These are phyloP conservation scores for Trichoderma simmonsii DNA, from an alignment of 2,329 filamentous ascomycete species.

Conservation along the genomic window DNA sequence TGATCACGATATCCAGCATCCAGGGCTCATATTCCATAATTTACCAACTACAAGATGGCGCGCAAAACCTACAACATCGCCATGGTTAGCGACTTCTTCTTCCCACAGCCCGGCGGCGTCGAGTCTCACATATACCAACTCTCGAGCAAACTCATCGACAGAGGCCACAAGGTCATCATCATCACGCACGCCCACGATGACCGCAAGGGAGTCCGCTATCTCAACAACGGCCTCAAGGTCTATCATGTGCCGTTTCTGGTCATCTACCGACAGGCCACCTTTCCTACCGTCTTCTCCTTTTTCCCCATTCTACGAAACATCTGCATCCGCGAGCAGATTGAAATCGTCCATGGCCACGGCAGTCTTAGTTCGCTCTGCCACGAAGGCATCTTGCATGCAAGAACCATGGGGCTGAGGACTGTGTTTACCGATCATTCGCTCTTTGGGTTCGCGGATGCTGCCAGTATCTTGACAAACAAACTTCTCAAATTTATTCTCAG, in stretches of 20 bases:
- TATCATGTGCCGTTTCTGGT: slow-evolving; percentile 96
- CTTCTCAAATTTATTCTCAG: slow-evolving; percentile 92
- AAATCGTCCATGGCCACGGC: slow-evolving; percentile 97
- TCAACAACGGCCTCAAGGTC: slow-evolving; percentile 97
- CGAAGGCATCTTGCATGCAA: slow-evolving; percentile 88
- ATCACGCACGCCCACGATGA: slow-evolving; percentile 94
- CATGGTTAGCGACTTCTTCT: slow-evolving; percentile 99
- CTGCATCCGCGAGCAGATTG: slow-evolving; percentile 86
- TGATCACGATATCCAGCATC: background rate
- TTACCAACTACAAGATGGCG: slow-evolving; percentile 39
- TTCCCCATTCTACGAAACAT: slow-evolving; percentile 98
- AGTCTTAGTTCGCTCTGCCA: slow-evolving; percentile 91
- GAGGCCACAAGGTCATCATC: slow-evolving; percentile 96
- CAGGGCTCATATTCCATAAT: background rate
- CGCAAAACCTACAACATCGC: slow-evolving; percentile 65
- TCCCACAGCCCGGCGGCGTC: slow-evolving; percentile 91
- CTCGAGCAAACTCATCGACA: slow-evolving; percentile 92
- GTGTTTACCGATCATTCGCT: slow-evolving; percentile 97
- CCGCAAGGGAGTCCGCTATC: slow-evolving; percentile 85
- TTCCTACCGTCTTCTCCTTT: slow-evolving; percentile 97
- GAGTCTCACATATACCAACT: slow-evolving; percentile 99
- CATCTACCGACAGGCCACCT: slow-evolving; percentile 89
- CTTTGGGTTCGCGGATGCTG: slow-evolving; percentile 95
- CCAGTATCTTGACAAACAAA: slow-evolving; percentile 95
- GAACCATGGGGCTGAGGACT: slow-evolving; percentile 93